phyloP scores from a whole-genome alignment of 306 rosid species.

The Lagenaria siceraria region DNA sequence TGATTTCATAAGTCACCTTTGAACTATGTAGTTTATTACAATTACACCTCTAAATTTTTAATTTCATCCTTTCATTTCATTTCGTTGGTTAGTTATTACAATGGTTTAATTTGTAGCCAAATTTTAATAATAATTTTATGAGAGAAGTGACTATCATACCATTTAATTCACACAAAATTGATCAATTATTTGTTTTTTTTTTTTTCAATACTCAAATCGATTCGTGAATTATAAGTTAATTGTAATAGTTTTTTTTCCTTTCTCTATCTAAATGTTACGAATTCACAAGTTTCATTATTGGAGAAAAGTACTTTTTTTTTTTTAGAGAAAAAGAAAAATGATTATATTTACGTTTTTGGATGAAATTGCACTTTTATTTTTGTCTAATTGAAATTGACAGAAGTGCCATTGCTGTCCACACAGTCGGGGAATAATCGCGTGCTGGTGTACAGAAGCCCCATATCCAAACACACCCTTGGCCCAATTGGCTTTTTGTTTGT shows the following conservation, averaged over 20 bases:
- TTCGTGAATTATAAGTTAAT: too few relatives aligned
- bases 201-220: too few relatives aligned
- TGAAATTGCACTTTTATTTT: not conserved
- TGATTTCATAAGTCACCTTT: too few relatives aligned
- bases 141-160: too few relatives aligned
- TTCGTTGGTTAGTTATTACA: too few relatives aligned
- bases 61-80: too few relatives aligned
- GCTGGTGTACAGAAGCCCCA: not conserved
- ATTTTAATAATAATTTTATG: too few relatives aligned
- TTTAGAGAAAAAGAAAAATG: not conserved
- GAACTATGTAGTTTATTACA: too few relatives aligned
- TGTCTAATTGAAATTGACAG: not conserved
- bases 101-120: too few relatives aligned
- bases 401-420: not conserved
- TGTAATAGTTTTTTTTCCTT: not conserved
- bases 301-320: not conserved
- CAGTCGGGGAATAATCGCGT: not conserved
- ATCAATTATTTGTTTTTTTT: too few relatives aligned
- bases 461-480: not conserved
- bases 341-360: not conserved
- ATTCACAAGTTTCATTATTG: not conserved
- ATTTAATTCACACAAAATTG: too few relatives aligned
- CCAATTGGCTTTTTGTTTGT: not conserved
- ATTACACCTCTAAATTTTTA: too few relatives aligned
- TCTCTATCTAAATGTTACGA: not conserved